Conservation (phyloP, 2,329 filamentous ascomycete genomes). For the Alternaria longipes region DNA sequence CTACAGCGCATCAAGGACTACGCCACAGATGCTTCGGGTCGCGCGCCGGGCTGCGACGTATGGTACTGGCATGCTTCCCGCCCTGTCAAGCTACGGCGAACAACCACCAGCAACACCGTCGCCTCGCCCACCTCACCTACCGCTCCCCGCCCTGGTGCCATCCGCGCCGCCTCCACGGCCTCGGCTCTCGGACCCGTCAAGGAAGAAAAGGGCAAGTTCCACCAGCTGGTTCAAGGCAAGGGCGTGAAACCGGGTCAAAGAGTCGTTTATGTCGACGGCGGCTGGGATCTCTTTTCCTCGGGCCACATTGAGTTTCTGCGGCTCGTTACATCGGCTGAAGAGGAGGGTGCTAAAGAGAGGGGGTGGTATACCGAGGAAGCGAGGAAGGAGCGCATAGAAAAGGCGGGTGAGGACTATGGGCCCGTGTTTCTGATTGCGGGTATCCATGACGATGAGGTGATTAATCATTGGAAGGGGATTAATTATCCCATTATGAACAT, state of each 20-base stretch:
- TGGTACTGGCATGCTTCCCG: slow-evolving; percentile 78
- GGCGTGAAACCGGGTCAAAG: slow-evolving; percentile 78
- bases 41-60: slow-evolving; percentile 80
- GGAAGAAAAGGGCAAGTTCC: slow-evolving; percentile 72
- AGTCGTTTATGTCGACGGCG: slow-evolving; percentile 94
- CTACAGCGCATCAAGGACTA: slow-evolving; percentile 81
- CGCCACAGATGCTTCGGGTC: slow-evolving; percentile 80
- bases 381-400: slow-evolving; percentile 68
- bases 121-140: slow-evolving; percentile 10
- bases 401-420: slow-evolving; percentile 75
- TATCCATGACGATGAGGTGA: slow-evolving; percentile 92
- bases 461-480: slow-evolving; percentile 95
- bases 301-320: slow-evolving; percentile 96
- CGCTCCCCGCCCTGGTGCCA: slow-evolving; percentile 27
- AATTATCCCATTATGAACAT: slow-evolving; percentile 99
- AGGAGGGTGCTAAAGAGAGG: slow-evolving; percentile 69
- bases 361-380: slow-evolving; percentile 79
- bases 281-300: slow-evolving; percentile 95
- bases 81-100: slow-evolving; percentile 51
- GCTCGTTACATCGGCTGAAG: slow-evolving; percentile 77
- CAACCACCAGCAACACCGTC: slow-evolving; percentile 38
- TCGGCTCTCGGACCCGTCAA: slow-evolving; percentile 45
- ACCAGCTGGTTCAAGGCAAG: slow-evolving; percentile 74
- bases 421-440: slow-evolving; percentile 91
- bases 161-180: slow-evolving; percentile 51